Conservation (phyloP, 2,329 filamentous ascomycete genomes). For the Calonectria honghensis region DNA sequence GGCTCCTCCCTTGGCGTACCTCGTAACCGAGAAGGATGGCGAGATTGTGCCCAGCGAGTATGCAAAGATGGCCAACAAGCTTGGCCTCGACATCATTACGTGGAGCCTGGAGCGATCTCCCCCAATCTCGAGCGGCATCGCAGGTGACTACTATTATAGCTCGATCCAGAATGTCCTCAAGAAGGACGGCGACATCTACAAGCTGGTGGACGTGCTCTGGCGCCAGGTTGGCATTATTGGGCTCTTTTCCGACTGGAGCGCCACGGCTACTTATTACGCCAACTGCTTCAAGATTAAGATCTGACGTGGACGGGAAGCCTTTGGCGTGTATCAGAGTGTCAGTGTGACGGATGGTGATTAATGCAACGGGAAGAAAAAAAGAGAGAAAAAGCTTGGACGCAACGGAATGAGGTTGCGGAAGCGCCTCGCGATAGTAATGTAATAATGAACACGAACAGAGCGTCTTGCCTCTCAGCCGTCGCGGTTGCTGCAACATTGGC, state of each 20-base stretch:
- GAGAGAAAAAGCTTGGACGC: constrained; percentile 11
- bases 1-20: constrained; percentile 77
- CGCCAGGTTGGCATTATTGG: constrained; percentile 76
- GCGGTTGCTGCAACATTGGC: not conserved
- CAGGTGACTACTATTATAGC: constrained; percentile 74
- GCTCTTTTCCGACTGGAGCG: constrained; percentile 82
- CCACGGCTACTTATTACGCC: constrained; percentile 81
- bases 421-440: constrained; percentile 24
- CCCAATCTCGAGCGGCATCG: constrained; percentile 70
- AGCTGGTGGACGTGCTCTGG: constrained; percentile 78
- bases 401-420: not conserved
- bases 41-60: constrained; percentile 79
- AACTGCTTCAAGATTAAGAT: constrained; percentile 75
- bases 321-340: not conserved
- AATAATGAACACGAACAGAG: constrained; percentile 26
- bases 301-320: constrained; percentile 2
- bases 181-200: constrained; percentile 80
- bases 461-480: not conserved
- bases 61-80: constrained; percentile 74
- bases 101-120: constrained; percentile 82
- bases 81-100: constrained; percentile 78
- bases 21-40: constrained; percentile 71
- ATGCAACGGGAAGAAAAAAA: constrained; percentile 18
- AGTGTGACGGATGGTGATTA: not conserved
- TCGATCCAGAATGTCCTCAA: constrained; percentile 72